Base-by-base conservation (phyloP, 2,329 filamentous ascomycete genomes). In the Diplodia seriata region DNA sequence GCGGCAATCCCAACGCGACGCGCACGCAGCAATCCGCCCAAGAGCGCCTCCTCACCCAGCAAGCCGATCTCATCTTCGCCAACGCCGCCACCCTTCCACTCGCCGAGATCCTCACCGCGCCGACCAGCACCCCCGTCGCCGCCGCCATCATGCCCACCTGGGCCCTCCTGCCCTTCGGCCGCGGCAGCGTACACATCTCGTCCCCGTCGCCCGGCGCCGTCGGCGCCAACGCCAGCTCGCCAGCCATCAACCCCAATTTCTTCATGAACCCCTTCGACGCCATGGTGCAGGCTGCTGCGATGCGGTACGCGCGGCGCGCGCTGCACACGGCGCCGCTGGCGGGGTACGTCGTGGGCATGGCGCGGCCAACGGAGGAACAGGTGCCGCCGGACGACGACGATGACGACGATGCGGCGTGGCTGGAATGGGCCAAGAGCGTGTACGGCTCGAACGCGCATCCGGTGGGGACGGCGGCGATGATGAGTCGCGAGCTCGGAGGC, bases 11-110 rank as follows among this genome's bases (percentile, higher is more conserved):
- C 31, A 54, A 73, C 56, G 69, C 70, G 36, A 38, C 1, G 74
- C 72, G 18, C 3, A 72, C 73, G 11, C 70, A 74, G 4, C 40
- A 2, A 11, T 15, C 75, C 15, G 75, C 77, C 15, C 69, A 85
- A 36, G 77, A 83, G 68, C 72, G 73, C 15, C 73, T 85, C 1
- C 76, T 86, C 23, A 73, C 74, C 8, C 74, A 82, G 3, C 83
- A 86, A 73, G 77, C 85, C 69, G 78, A 83, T 61, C 75, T 86
- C 11, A 78, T 86, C 18, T 85, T 85, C 55, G 73, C 76, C 20
- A 74, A 79, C 67, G 71, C 72, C 14, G 77, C 83, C 0, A 81
- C 85, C 0, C 36, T 62, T 2, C 56, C 66, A 7, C 73, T 85
- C 2, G 81, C 78, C 0, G 85, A 87, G 71, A 76, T 84, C 1